These are phyloP conservation scores for Coniella lustricola DNA, from an alignment of 2,329 filamentous ascomycete genomes.

Conservation along the genomic window DNA sequence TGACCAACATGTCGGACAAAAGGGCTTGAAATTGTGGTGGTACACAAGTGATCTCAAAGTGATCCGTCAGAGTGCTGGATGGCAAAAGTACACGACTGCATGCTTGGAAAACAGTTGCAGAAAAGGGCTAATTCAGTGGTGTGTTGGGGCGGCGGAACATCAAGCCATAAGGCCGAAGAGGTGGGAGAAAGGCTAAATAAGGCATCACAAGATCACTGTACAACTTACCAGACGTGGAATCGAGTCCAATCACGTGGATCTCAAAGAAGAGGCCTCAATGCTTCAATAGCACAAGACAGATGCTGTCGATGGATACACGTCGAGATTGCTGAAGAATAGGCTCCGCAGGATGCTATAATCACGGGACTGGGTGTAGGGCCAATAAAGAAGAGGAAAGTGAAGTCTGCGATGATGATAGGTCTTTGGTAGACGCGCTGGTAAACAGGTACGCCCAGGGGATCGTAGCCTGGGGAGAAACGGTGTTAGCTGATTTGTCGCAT, in stretches of 20 bases:
- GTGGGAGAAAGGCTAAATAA: conserved; percentile 3
- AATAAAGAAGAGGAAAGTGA: conserved; percentile 38
- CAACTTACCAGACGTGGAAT: not conserved
- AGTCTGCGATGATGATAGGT: conserved; percentile 47
- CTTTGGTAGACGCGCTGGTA: conserved; percentile 28
- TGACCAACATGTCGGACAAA: conserved; percentile 1
- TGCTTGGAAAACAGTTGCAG: not conserved
- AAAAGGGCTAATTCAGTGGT: conserved; percentile 1
- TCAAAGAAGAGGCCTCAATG: conserved; percentile 5
- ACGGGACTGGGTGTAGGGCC: conserved; percentile 43
- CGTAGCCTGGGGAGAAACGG: conserved; percentile 29
- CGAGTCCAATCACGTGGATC: conserved; percentile 4
- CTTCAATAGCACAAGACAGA: conserved; percentile 5
- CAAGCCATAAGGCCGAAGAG: conserved; percentile 2
- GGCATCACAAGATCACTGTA: not conserved
- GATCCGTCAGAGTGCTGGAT: not conserved
- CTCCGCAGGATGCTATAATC: conserved; percentile 41
- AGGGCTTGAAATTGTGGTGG: conserved; percentile 3
- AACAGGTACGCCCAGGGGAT: conserved; percentile 26
- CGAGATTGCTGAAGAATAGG: conserved; percentile 26
- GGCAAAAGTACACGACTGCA: not conserved
- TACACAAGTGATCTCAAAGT: not conserved
- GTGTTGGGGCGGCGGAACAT: not conserved
- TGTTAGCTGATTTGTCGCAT: conserved; percentile 46
- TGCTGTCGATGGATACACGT: conserved; percentile 26